A percentile compares a stretch with the other conserved stretches of the same genome.
Conservation (phyloP, 176 grass and related monocot species). For the Bolboschoenus planiculmis region DNA sequence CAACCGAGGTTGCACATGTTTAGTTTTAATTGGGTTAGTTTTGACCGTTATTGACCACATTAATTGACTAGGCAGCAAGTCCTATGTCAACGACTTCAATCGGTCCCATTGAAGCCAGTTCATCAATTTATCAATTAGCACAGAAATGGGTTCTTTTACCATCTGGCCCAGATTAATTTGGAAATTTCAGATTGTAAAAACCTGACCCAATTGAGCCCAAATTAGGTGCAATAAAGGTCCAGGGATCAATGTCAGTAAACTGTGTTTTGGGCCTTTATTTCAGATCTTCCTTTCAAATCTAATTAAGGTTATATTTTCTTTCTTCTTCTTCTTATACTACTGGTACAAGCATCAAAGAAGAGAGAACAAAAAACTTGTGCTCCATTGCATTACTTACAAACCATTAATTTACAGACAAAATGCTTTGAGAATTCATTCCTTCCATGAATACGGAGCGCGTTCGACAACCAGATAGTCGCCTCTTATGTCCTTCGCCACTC, state of each 20-base stretch:
- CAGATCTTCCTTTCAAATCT: background rate
- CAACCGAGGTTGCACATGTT: background rate
- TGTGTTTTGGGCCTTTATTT: background rate
- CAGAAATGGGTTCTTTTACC: background rate
- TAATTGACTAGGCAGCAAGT: too few species aligned
- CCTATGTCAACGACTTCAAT: too few species aligned
- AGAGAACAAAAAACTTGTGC: background rate
- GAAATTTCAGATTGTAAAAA: background rate
- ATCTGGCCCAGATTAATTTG: background rate
- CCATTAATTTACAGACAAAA: background rate
- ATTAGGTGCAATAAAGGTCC: background rate
- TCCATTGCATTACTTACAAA: background rate
- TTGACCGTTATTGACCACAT: too few species aligned
- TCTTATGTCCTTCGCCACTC: constrained; percentile 82
- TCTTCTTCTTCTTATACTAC: too few species aligned
- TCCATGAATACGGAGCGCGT: constrained; percentile 80
- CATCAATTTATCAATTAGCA: too few species aligned
- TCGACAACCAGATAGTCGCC: constrained; percentile 90
- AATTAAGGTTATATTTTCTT: background rate
- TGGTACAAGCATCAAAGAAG: background rate
- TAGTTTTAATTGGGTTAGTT: background rate
- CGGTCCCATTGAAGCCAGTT: too few species aligned
- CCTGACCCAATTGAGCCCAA: background rate
- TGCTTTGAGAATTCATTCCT: constrained; percentile 20
- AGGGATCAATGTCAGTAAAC: background rate